phyloP scores from a whole-genome alignment of 2,329 filamentous ascomycete species.

The Hyphodiscus sp. region DNA sequence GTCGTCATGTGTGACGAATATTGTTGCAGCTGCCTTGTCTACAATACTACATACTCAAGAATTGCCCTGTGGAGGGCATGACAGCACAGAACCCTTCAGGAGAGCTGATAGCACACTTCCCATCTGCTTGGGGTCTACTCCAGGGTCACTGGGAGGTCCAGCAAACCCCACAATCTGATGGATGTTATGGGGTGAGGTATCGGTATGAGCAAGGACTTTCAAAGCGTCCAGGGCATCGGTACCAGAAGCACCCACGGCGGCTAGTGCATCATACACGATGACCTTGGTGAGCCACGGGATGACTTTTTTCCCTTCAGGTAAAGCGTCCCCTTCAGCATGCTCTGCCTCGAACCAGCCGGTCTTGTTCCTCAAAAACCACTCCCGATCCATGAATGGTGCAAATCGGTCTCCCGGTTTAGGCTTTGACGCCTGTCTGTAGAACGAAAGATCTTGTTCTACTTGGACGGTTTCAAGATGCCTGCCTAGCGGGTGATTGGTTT shows the following conservation, averaged over 20 bases:
- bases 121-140: not conserved
- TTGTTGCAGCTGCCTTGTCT: not conserved
- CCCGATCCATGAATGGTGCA: conserved; percentile 16
- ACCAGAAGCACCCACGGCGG: conserved; percentile 22
- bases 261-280: conserved; percentile 25
- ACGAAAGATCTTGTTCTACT: conserved; percentile 18
- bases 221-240: conserved; percentile 19
- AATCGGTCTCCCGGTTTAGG: conserved; percentile 11
- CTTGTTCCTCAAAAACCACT: conserved; percentile 22
- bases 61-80: not conserved
- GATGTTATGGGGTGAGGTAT: not conserved
- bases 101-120: not conserved
- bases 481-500: conserved; percentile 19
- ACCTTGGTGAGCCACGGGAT: conserved; percentile 21
- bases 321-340: conserved; percentile 6
- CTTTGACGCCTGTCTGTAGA: conserved; percentile 18
- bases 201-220: conserved; percentile 5
- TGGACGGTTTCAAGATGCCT: conserved; percentile 19
- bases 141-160: not conserved
- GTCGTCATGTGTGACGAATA: not conserved
- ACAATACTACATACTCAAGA: not conserved
- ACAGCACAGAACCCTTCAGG: not conserved
- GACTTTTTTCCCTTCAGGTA: conserved; percentile 17
- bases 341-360: conserved; percentile 16
- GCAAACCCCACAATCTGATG: not conserved